Base-by-base conservation (phyloP, 176 grass and related monocot species). In the Raddia distichophylla region DNA sequence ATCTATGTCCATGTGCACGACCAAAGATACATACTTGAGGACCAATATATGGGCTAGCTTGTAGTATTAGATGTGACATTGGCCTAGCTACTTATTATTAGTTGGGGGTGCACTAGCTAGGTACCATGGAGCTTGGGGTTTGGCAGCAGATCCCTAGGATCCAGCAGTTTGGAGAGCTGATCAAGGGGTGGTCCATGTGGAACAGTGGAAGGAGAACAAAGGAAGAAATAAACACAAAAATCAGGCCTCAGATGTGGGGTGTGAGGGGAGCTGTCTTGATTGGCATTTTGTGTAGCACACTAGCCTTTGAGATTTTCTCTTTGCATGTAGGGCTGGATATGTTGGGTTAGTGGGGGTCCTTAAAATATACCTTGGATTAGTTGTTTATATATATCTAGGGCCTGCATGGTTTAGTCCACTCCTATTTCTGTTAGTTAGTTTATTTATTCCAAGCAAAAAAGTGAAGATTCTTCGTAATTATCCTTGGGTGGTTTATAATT, bases 321-420 rank as follows among this genome's bases (percentile, higher is more conserved):
- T 85, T 74, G 70, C 87, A 62, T 76, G 71, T 68, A 48, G 71
- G 48, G 76, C 22, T 76, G 72, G 71, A 89, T 77, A 81, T 89
- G 87, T 82, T 85, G 77, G 83, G 78, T 89, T 82, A 89, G 87
- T 85, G 87, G 82, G 87, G 77, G 60, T 85, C 77, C 82, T 85
- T 71, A 64, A 75, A 85, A 89, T 85, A 85, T 89, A 85, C 76
- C 82, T 85, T 79, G 76, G 87, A 80, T 66, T 78, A 80, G 37
- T 40, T 40, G 37, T 84, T 84, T 67, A 56, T 79, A 40, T 40
- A 40, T 40, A 40, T 2, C 37, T 40, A 64, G 63, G 22, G 4
- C 10, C 69, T 74, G 61, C 48, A 49, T 47, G 22, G 49, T 15
- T 15, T 60, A 60, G 43, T 19, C 15, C 49, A 33, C 3, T 48